Percentiles rank a stretch among this genome's conserved stretches.
Evolutionary conservation across 2,329 filamentous ascomycete species (phyloP).

Genomic region (Endocalyx cinctus): DNA sequence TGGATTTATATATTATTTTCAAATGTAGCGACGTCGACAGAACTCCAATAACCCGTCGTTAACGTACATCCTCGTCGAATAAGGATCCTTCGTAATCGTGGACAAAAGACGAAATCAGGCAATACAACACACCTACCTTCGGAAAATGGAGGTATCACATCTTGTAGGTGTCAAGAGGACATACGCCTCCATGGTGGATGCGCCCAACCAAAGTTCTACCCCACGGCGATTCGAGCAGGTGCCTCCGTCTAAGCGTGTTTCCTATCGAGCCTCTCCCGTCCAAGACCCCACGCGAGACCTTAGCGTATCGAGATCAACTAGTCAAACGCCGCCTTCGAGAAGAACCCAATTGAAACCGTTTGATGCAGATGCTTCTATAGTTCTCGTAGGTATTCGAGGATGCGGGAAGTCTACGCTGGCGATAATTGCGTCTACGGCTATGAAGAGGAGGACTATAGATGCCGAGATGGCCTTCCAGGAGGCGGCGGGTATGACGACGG

Average conservation of each 20-base stretch:
- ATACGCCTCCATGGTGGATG: constrained; percentile 27
- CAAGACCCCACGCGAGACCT: constrained; percentile 1
- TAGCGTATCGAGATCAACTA: constrained; percentile 8
- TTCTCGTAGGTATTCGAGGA: constrained; percentile 68
- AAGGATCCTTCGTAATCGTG: no score
- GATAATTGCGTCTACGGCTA: constrained; percentile 68
- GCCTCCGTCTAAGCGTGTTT: constrained; percentile 6
- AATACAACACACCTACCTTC: no score
- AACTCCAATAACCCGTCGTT: no score
- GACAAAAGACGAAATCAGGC: no score
- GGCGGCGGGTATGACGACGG: constrained; percentile 55
- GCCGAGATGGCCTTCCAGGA: constrained; percentile 65
- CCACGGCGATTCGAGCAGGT: constrained; percentile 3
- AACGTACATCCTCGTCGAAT: no score
- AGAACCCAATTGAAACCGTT: constrained; percentile 34
- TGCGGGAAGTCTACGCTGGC: constrained; percentile 73
- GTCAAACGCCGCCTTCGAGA: constrained; percentile 18
- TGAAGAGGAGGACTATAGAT: constrained; percentile 64
- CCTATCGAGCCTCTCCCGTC: constrained; percentile 1
- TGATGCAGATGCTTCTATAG: constrained; percentile 60
- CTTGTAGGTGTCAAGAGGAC: constrained; percentile 38
- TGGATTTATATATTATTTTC: no score
- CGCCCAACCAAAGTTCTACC: constrained; percentile 15
- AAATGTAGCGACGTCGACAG: no score
- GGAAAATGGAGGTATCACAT: constrained; percentile 17